Percentiles rank a stretch among this genome's conserved stretches.
Conservation (phyloP, 768 basidiomycete genomes). For the Guyanaporus albipodus region DNA sequence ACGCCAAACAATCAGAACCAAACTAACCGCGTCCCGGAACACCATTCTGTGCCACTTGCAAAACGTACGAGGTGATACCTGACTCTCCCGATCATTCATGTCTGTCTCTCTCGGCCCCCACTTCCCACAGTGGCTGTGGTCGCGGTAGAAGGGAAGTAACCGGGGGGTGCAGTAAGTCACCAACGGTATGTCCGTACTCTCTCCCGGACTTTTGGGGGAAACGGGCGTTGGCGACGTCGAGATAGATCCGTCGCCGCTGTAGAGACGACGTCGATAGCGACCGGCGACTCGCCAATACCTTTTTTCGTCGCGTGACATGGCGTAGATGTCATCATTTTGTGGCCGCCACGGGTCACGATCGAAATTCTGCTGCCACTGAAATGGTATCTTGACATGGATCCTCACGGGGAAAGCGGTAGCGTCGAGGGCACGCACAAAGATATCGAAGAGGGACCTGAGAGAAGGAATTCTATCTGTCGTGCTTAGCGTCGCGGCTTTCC, state of each 20-base stretch:
- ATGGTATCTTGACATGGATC: conserved; percentile 6
- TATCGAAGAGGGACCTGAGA: conserved; percentile 6
- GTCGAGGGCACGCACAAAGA: conserved; percentile 13
- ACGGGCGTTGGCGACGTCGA: not conserved
- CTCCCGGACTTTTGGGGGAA: too few relatives aligned
- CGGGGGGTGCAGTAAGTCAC: conserved; percentile 35
- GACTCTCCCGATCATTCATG: conserved; percentile 20
- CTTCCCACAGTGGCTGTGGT: not conserved
- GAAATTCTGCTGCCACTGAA: conserved; percentile 9
- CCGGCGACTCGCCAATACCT: conserved; percentile 31
- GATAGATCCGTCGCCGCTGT: conserved; percentile 13
- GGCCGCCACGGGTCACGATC: not conserved
- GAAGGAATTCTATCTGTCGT: not conserved
- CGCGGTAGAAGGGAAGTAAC: conserved; percentile 39
- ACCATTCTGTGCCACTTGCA: conserved; percentile 50
- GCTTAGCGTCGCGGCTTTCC: conserved; percentile 2
- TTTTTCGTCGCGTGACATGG: conserved; percentile 24
- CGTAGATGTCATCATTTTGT: conserved; percentile 14
- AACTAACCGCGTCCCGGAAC: conserved; percentile 38
- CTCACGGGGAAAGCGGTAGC: conserved; percentile 15
- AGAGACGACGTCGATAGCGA: conserved; percentile 27
- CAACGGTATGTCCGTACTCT: conserved; percentile 13
- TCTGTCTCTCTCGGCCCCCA: conserved; percentile 2
- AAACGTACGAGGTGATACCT: conserved; percentile 33
- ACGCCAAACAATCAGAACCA: not conserved